A percentile compares a stretch with the other conserved stretches of the same genome.
Evolutionary conservation across 768 basidiomycete species (phyloP).

Genomic region (Neoboletus subvelutipes): DNA sequence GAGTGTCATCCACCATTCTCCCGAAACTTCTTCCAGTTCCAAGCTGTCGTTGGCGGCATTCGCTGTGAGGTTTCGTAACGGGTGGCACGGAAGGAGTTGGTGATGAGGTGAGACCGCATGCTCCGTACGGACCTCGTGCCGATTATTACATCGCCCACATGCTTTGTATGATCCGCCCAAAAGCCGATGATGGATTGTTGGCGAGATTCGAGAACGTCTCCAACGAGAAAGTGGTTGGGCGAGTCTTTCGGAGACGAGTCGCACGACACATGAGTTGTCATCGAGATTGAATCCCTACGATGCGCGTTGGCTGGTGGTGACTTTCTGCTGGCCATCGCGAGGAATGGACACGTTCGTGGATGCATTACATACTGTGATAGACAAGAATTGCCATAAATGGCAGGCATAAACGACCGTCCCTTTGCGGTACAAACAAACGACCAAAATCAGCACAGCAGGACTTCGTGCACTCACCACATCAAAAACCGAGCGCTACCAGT

Average conservation of each 20-base stretch:
- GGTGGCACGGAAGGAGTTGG: too few relatives aligned
- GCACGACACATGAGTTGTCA: background rate
- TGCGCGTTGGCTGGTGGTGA: background rate
- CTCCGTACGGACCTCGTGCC: background rate
- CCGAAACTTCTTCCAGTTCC: background rate
- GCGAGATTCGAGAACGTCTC: background rate
- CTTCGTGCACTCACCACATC: conserved; percentile 9
- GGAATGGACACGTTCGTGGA: too few relatives aligned
- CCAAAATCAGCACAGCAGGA: conserved; percentile 18
- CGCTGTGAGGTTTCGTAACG: background rate
- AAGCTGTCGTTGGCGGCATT: background rate
- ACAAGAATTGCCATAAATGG: conserved; percentile 13
- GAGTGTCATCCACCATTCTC: background rate
- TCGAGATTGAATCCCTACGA: background rate
- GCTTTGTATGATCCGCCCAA: background rate
- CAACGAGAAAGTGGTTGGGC: background rate
- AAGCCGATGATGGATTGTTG: background rate
- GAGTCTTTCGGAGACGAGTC: background rate
- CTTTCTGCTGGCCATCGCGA: background rate
- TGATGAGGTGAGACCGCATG: background rate
- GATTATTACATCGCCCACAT: conserved; percentile 5
- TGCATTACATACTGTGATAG: too few relatives aligned
- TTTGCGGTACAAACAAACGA: conserved; percentile 15
- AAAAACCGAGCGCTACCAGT: background rate
- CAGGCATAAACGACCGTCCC: conserved; percentile 4